Evolutionary conservation across 2,329 filamentous ascomycete species (phyloP).

Genomic region (Calonectria henricotiae): DNA sequence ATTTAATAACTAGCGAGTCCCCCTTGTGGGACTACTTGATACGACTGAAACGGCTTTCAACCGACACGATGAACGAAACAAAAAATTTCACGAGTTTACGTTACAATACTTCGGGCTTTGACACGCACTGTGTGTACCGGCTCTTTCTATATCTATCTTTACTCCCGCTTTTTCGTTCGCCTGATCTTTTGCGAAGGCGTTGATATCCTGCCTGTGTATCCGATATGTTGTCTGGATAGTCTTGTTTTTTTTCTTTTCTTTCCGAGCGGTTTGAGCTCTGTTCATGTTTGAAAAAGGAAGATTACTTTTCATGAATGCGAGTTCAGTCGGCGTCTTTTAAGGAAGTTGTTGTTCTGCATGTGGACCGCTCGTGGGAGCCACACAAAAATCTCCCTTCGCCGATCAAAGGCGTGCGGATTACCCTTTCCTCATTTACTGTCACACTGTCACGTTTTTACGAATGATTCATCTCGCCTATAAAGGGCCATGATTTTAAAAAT

Average conservation of each 20-base stretch:
- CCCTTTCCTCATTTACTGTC: conserved; percentile 34
- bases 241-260: conserved; percentile 8
- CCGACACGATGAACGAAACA: conserved; percentile 30
- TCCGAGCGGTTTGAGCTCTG: conserved; percentile 23
- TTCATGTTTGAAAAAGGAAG: conserved; percentile 26
- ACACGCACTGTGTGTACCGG: conserved; percentile 9
- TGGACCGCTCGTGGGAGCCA: conserved; percentile 22
- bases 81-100: conserved; percentile 31
- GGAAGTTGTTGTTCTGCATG: conserved; percentile 18
- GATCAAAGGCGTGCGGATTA: conserved; percentile 39
- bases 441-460: conserved; percentile 34
- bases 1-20: conserved; percentile 38
- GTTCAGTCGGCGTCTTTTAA: conserved; percentile 3
- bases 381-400: conserved; percentile 40
- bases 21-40: conserved; percentile 35
- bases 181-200: conserved; percentile 7
- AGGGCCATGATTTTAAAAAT: conserved; percentile 40
- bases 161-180: conserved; percentile 23
- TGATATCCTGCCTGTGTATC: conserved; percentile 9
- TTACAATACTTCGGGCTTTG: conserved; percentile 21
- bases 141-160: conserved; percentile 16
- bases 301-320: conserved; percentile 14
- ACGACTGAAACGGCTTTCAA: conserved; percentile 31
- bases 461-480: conserved; percentile 31
- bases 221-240: conserved; percentile 13